Conservation (phyloP, 2,329 filamentous ascomycete species). For the Ceratocystis albifundus region DNA sequence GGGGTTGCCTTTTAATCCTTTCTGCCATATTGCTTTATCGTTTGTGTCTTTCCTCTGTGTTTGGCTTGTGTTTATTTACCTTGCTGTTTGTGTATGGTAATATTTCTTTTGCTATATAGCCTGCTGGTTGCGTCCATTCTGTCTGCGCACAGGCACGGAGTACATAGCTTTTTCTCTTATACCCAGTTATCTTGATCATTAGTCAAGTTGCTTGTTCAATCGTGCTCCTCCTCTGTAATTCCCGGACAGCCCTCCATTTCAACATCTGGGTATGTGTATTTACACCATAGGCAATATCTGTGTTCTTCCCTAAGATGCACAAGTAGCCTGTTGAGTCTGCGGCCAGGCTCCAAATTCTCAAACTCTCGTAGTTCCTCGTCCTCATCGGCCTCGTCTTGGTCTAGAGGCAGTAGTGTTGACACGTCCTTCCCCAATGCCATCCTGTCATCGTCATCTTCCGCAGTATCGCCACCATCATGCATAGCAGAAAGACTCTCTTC, state of each 20-base stretch:
- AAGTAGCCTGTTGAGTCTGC: slow-evolving; percentile 57
- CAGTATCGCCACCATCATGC: slow-evolving; percentile 31
- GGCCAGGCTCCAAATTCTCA: slow-evolving; percentile 52
- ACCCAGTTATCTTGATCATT: not conserved
- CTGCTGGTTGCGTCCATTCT: not conserved
- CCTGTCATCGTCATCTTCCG: slow-evolving; percentile 48
- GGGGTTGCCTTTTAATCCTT: not conserved
- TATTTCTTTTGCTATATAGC: not conserved
- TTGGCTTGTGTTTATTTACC: not conserved
- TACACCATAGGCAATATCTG: slow-evolving; percentile 94
- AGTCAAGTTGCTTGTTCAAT: slow-evolving; percentile 28
- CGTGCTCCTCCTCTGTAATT: slow-evolving; percentile 69
- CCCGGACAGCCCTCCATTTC: slow-evolving; percentile 84
- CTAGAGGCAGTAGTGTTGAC: slow-evolving; percentile 47
- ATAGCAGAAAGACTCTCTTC: slow-evolving; percentile 47
- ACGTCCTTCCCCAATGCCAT: slow-evolving; percentile 51
- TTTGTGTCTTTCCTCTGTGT: not conserved
- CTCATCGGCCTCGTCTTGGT: slow-evolving; percentile 60
- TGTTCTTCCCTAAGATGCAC: slow-evolving; percentile 57
- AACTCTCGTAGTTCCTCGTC: slow-evolving; percentile 77
- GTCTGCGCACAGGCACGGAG: not conserved
- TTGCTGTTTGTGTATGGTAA: not conserved
- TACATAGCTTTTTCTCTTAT: slow-evolving; percentile 12
- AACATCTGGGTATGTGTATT: slow-evolving; percentile 61
- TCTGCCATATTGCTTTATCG: not conserved